Conservation (phyloP, 352 stramenopile species). For the Pythium dissotocum region DNA sequence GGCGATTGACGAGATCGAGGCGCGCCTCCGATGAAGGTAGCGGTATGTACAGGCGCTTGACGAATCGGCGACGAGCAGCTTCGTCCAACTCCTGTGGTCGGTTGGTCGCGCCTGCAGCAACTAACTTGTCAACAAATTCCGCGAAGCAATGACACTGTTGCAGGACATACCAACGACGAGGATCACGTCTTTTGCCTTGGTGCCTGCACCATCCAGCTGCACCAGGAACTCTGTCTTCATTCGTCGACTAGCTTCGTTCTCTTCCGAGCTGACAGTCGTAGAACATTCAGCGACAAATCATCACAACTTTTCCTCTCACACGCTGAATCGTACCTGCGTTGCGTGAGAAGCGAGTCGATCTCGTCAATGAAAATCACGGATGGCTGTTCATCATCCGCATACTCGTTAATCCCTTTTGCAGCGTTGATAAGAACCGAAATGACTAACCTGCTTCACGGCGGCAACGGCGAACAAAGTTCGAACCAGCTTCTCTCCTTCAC, state of each 20-base stretch:
- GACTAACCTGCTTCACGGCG: slow-evolving; percentile 78
- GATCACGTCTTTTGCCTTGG: slow-evolving; percentile 90
- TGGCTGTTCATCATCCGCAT: slow-evolving; percentile 54
- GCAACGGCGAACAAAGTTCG: slow-evolving; percentile 97
- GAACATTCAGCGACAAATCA: not conserved
- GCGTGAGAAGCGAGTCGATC: slow-evolving; percentile 98
- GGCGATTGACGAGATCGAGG: slow-evolving; percentile 84
- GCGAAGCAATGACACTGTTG: not conserved
- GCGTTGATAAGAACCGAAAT: not conserved
- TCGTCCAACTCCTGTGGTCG: slow-evolving; percentile 97
- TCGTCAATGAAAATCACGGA: slow-evolving; percentile 99
- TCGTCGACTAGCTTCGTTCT: slow-evolving; percentile 96
- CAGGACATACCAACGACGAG: slow-evolving; percentile 70
- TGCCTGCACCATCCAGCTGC: slow-evolving; percentile 95
- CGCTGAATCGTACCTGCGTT: slow-evolving; percentile 73
- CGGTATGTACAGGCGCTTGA: slow-evolving; percentile 98
- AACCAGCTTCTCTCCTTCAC: slow-evolving; percentile 98
- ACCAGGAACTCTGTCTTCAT: slow-evolving; percentile 99
- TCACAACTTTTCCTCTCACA: slow-evolving; percentile 3
- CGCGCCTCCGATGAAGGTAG: slow-evolving; percentile 90
- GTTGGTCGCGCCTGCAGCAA: slow-evolving; percentile 92
- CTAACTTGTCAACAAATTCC: not conserved
- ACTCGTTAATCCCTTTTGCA: not conserved
- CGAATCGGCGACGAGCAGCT: slow-evolving; percentile 95
- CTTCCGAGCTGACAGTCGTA: slow-evolving; percentile 72